Evolutionary conservation across 768 basidiomycete species (phyloP).

Genomic region (Xerocomus potaroensis): DNA sequence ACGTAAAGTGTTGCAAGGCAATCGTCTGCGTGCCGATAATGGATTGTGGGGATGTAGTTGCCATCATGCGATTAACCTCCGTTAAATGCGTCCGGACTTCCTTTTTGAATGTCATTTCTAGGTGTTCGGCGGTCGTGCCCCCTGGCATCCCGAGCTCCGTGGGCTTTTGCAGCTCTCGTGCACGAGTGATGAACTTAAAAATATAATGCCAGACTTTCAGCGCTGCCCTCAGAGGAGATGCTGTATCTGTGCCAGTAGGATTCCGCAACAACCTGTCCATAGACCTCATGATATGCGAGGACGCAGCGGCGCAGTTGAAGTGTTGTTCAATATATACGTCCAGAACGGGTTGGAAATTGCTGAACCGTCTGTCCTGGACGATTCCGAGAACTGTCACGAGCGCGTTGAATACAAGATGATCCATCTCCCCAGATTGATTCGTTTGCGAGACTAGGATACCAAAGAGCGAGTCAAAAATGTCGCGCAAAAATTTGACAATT

Average conservation of each 20-base stretch:
- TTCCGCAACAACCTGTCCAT: conserved; percentile 79
- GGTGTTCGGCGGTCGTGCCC: conserved; percentile 79
- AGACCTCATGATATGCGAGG: conserved; percentile 80
- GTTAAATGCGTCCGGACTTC: conserved; percentile 73
- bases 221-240: conserved; percentile 77
- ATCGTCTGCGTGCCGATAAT: conserved; percentile 96
- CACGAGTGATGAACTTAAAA: conserved; percentile 91
- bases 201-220: conserved; percentile 97
- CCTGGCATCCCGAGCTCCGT: conserved; percentile 77
- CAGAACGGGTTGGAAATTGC: conserved; percentile 89
- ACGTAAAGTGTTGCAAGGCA: conserved; percentile 89
- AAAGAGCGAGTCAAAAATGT: conserved; percentile 92
- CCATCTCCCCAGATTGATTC: conserved; percentile 76
- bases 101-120: conserved; percentile 79
- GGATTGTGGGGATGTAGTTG: conserved; percentile 66
- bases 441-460: conserved; percentile 73
- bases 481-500: conserved; percentile 86
- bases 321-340: conserved; percentile 92
- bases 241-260: conserved; percentile 68
- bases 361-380: conserved; percentile 90
- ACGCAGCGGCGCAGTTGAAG: conserved; percentile 75
- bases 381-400: conserved; percentile 90
- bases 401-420: conserved; percentile 83
- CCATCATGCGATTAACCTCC: conserved; percentile 89
- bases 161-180: conserved; percentile 80